These are phyloP conservation scores for Rhytidhysteron rufulum DNA, from an alignment of 2,329 filamentous ascomycete genomes.

Conservation along the genomic window DNA sequence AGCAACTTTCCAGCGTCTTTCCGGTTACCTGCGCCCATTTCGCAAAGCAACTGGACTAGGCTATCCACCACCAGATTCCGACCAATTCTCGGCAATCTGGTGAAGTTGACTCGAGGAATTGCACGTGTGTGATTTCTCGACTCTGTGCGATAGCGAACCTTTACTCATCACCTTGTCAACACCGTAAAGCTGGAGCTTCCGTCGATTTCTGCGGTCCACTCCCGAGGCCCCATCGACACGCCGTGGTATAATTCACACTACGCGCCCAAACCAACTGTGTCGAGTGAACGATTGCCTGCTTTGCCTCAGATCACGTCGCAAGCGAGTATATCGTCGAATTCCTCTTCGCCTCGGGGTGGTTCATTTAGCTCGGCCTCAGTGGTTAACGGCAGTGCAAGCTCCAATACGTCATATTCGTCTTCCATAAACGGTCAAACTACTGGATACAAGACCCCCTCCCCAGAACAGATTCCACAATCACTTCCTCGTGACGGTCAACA, in stretches of 20 bases:
- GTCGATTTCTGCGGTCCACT: constrained; percentile 77
- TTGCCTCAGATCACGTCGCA: constrained; percentile 65
- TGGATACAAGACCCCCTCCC: constrained; percentile 75
- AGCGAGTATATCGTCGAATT: constrained; percentile 62
- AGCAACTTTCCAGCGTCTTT: constrained; percentile 20
- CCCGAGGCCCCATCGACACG: constrained; percentile 70
- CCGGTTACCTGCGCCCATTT: constrained; percentile 26
- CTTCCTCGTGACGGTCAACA: constrained; percentile 31
- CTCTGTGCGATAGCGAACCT: constrained; percentile 13
- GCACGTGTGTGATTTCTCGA: constrained; percentile 10
- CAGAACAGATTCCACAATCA: constrained; percentile 55
- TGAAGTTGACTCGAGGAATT: constrained; percentile 16
- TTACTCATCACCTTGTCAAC: constrained; percentile 34
- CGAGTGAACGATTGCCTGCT: constrained; percentile 70
- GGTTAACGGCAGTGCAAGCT: constrained; percentile 48
- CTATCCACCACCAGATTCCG: constrained; percentile 14
- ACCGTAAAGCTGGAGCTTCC: constrained; percentile 94
- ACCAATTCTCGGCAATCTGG: constrained; percentile 21
- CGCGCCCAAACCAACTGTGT: constrained; percentile 60
- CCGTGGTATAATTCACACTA: constrained; percentile 67
- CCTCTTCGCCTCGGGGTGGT: constrained; percentile 71
- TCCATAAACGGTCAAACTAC: constrained; percentile 49
- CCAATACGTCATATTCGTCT: constrained; percentile 55
- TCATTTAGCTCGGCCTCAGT: constrained; percentile 62
- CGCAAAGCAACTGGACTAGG: constrained; percentile 27